Evolutionary conservation across 1,139 yeast species (phyloP).

Genomic region (Yamadazyma diospyri): DNA sequence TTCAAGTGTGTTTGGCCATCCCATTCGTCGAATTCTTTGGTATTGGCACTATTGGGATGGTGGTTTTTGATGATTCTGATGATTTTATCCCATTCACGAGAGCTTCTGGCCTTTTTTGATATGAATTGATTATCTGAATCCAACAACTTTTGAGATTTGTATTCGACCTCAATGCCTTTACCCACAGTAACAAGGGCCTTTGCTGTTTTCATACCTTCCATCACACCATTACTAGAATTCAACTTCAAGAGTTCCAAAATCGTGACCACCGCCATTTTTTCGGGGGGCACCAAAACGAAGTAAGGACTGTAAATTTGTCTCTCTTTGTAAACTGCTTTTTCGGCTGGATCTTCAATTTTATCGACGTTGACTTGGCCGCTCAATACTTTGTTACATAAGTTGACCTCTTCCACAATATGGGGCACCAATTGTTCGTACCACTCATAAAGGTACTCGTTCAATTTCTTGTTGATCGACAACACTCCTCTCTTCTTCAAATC

Average conservation of each 20-base stretch:
- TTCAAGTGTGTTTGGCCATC: slow-evolving; percentile 63
- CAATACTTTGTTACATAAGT: slow-evolving; percentile 40
- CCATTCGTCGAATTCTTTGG: slow-evolving; percentile 30
- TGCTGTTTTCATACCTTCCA: slow-evolving; percentile 85
- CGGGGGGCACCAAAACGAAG: slow-evolving; percentile 65
- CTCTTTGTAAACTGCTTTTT: slow-evolving; percentile 38
- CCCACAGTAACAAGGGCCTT: slow-evolving; percentile 82
- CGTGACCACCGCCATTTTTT: slow-evolving; percentile 79
- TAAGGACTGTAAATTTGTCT: slow-evolving; percentile 78
- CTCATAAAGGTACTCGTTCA: slow-evolving; percentile 73
- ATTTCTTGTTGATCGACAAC: slow-evolving; percentile 49
- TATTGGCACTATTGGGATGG: slow-evolving; percentile 12
- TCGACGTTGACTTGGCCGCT: slow-evolving; percentile 17
- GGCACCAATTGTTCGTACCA: slow-evolving; percentile 76
- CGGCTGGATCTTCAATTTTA: slow-evolving; percentile 21
- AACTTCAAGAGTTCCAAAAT: slow-evolving; percentile 77
- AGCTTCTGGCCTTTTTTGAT: slow-evolving; percentile 27
- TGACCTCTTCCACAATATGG: slow-evolving; percentile 61
- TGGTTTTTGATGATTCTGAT: slow-evolving; percentile 27
- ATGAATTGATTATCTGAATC: slow-evolving; percentile 54
- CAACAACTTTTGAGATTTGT: slow-evolving; percentile 62
- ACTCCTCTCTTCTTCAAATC: slow-evolving; percentile 65
- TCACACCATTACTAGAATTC: slow-evolving; percentile 70
- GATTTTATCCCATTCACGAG: slow-evolving; percentile 42
- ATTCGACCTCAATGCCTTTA: slow-evolving; percentile 80